Evolutionary conservation across 495 filamentous ascomycete species (phyloP), one percentile per base, ranked within the genome.

Genomic region (Tetracladium marchalianum): DNA sequence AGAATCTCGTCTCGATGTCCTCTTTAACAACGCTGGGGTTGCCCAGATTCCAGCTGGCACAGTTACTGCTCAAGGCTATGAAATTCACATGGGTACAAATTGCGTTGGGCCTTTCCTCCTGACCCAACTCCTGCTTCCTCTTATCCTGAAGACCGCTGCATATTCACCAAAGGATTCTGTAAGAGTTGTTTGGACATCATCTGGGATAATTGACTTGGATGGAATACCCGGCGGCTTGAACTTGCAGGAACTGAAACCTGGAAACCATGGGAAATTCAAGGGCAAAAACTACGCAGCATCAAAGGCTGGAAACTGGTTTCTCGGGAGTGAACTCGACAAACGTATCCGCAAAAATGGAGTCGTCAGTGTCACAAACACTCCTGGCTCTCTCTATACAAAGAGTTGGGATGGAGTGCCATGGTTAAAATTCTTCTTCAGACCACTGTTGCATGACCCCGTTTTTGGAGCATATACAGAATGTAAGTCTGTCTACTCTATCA

Each of bases 21-120:
- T 80, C 0, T 77, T 62, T 51, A 77, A 77, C 50, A 77, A 80
- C 49, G 75, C 76, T 0, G 77, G 75, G 6, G 57, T 78, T 22
- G 55, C 54, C 49, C 41, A 43, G 0, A 52, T 57, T 6, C 50
- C 53, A 7, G 18, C 35, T 4, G 62, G 61, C 33, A 52, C 51
- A 39, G 51, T 48, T 42, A 61, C 55, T 18, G 51, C 47, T 5
- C 66, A 71, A 48, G 66, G 69, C 12, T 58, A 67, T 43, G 67
- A 66, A 41, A 35, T 60, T 8, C 62, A 69, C 35, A 47, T 69
- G 13, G 67, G 59, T 8, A 63, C 60, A 4, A 74, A 71, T 46
- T 53, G 47, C 34, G 32, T 71, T 1, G 68, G 65, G 1, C 57
- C 56, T 33, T 70, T 64, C 51, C 61, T 71, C n/a, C 52, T 73